Evolutionary conservation across 495 filamentous ascomycete genomes (phyloP).

Genomic region (Aspergillus incahuasiensis): DNA sequence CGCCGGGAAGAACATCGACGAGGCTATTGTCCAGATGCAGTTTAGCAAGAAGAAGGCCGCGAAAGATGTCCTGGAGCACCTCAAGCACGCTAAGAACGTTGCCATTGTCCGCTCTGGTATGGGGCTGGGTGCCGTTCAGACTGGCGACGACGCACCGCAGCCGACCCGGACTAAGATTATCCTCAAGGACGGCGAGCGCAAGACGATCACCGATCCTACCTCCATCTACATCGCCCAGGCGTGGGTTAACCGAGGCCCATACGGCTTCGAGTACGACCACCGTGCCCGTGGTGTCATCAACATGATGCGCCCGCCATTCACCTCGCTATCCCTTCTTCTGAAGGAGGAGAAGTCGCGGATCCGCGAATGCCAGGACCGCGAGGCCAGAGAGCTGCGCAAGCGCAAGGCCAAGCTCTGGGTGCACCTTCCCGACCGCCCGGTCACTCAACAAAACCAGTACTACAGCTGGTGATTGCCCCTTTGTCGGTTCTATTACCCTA

Average conservation of each 20-base stretch:
- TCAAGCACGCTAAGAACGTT: slow-evolving; percentile 69
- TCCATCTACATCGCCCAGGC: slow-evolving; percentile 83
- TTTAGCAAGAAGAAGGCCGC: slow-evolving; percentile 93
- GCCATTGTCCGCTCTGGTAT: slow-evolving; percentile 77
- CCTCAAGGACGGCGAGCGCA: slow-evolving; percentile 42
- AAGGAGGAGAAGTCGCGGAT: slow-evolving; percentile 92
- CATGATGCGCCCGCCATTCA: slow-evolving; percentile 58
- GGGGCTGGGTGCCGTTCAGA: slow-evolving; percentile 58
- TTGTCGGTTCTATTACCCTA: neutral
- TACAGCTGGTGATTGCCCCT: slow-evolving; percentile 70
- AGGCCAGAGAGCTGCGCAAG: slow-evolving; percentile 65
- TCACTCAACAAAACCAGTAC: slow-evolving; percentile 69
- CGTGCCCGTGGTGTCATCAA: slow-evolving; percentile 66
- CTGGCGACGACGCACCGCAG: slow-evolving; percentile 30
- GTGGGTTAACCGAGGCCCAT: slow-evolving; percentile 78
- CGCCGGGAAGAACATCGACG: slow-evolving; percentile 81
- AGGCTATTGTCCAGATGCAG: slow-evolving; percentile 91
- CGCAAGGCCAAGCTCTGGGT: slow-evolving; percentile 73
- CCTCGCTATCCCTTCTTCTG: slow-evolving; percentile 73
- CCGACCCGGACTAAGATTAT: slow-evolving; percentile 34
- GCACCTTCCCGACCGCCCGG: slow-evolving; percentile 66
- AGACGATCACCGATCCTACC: slow-evolving; percentile 63
- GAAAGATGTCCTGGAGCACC: slow-evolving; percentile 67
- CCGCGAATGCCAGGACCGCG: slow-evolving; percentile 68
- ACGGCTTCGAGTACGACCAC: slow-evolving; percentile 51